Percentiles rank a stretch among this genome's conserved stretches.
Evolutionary conservation across 805 yeast species (phyloP).

Genomic region (Jamesozyma gamospora): DNA sequence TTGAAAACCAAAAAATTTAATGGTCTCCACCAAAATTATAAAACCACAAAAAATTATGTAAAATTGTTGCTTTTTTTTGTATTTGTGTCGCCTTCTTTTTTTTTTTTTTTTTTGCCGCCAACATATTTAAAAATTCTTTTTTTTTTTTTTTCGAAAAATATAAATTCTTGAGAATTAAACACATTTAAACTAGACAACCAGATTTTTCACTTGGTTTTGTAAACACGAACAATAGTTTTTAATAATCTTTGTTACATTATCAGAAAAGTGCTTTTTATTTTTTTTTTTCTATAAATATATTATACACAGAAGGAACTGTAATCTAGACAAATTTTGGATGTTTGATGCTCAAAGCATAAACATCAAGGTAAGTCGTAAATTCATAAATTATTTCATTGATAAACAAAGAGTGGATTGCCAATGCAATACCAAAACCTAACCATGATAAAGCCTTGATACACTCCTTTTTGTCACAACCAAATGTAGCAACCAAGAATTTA

Average conservation of each 20-base stretch:
- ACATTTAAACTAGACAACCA: too few relatives aligned
- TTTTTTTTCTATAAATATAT: neutral
- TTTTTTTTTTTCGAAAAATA: too few relatives aligned
- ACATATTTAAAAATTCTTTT: neutral
- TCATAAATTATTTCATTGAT: constrained; percentile 71
- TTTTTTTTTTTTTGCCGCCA: neutral
- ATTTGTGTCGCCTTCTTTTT: neutral
- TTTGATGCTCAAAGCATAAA: constrained; percentile 76
- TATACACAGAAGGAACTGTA: neutral
- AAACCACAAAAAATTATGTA: neutral
- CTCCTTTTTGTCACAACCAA: constrained; percentile 29
- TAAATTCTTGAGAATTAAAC: too few relatives aligned
- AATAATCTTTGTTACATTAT: too few relatives aligned
- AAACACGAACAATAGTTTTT: too few relatives aligned
- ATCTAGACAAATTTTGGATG: constrained; percentile 41
- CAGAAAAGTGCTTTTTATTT: too few relatives aligned
- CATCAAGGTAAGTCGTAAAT: constrained; percentile 72
- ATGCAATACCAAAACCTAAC: constrained; percentile 57
- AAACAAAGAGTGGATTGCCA: constrained; percentile 60
- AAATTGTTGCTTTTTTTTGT: neutral
- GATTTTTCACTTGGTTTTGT: too few relatives aligned
- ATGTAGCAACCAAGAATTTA: constrained; percentile 13
- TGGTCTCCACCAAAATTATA: too few relatives aligned
- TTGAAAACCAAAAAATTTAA: too few relatives aligned
- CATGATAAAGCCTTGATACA: constrained; percentile 47